A percentile compares a stretch with the other conserved stretches of the same genome.
Evolutionary conservation across 176 grass and related monocot species (phyloP).

Genomic region (Pharus latifolius): DNA sequence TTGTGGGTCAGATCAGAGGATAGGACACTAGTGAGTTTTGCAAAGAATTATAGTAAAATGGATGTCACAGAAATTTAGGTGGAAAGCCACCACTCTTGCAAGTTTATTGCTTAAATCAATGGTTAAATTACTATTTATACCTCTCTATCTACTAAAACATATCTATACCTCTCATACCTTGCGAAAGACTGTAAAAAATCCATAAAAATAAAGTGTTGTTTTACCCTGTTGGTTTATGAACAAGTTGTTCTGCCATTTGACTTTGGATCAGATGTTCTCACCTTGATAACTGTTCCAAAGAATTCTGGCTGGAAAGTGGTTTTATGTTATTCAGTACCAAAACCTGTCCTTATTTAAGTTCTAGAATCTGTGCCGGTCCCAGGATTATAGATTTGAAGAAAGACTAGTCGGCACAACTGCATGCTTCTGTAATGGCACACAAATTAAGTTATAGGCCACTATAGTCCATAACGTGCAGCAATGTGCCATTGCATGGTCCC

Average conservation of each 20-base stretch:
- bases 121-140: too few relatives aligned
- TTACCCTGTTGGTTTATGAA: neutral
- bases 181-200: neutral
- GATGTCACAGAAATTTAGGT: constrained; percentile 5
- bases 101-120: neutral
- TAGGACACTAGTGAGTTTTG: constrained; percentile 2
- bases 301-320: neutral
- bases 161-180: neutral
- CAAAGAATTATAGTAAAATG: constrained; percentile 9
- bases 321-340: neutral
- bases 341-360: neutral
- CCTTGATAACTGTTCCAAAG: too few relatives aligned
- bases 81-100: neutral
- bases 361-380: neutral
- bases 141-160: neutral
- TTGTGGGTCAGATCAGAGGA: constrained; percentile 30
- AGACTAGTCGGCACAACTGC: neutral
- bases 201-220: neutral
- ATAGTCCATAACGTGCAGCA: too few relatives aligned
- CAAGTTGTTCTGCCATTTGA: neutral
- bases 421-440: too few relatives aligned
- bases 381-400: neutral
- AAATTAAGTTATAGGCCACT: too few relatives aligned
- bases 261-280: neutral
- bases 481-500: neutral